phyloP scores from a whole-genome alignment of 768 basidiomycete genomes.

The Boletus subcaerulescens region DNA sequence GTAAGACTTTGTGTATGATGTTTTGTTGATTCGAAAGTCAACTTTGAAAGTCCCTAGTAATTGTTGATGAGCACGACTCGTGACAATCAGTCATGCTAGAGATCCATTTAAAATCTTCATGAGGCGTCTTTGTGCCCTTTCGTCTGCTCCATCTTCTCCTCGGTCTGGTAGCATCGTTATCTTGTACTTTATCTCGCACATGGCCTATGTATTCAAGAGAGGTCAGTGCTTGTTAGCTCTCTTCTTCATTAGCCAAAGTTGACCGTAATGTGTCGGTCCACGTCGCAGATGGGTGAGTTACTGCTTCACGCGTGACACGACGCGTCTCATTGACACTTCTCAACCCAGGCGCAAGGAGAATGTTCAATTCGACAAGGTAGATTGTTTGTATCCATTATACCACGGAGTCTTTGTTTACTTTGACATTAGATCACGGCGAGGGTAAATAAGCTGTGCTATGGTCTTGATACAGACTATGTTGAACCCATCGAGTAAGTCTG shows the following conservation, averaged over 20 bases:
- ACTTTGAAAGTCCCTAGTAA: no score
- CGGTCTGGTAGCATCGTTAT: not conserved
- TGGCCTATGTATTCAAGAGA: slow-evolving; percentile 58
- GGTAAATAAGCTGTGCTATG: slow-evolving; percentile 91
- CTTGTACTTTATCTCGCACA: slow-evolving; percentile 20
- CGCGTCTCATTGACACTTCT: slow-evolving; percentile 22
- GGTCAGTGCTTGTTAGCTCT: slow-evolving; percentile 34
- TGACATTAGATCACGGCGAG: slow-evolving; percentile 72
- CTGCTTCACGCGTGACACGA: slow-evolving; percentile 11
- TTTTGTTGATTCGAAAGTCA: no score
- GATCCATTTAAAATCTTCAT: slow-evolving; percentile 29
- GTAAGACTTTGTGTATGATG: no score
- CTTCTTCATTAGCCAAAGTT: not conserved
- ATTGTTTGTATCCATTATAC: slow-evolving; percentile 15
- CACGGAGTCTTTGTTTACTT: slow-evolving; percentile 18
- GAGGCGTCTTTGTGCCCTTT: slow-evolving; percentile 25
- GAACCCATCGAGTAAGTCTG: slow-evolving; percentile 75
- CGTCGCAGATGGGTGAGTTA: slow-evolving; percentile 45
- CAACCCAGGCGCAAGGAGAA: slow-evolving; percentile 75
- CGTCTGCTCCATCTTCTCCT: slow-evolving; percentile 21
- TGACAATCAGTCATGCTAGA: slow-evolving; percentile 29
- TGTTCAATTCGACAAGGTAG: slow-evolving; percentile 90
- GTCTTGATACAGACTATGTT: slow-evolving; percentile 87
- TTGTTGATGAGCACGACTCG: slow-evolving; percentile 31
- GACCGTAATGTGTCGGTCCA: slow-evolving; percentile 7